Conservation (phyloP, 257 asterid genomes). For the Paraleonurus japonicus region DNA sequence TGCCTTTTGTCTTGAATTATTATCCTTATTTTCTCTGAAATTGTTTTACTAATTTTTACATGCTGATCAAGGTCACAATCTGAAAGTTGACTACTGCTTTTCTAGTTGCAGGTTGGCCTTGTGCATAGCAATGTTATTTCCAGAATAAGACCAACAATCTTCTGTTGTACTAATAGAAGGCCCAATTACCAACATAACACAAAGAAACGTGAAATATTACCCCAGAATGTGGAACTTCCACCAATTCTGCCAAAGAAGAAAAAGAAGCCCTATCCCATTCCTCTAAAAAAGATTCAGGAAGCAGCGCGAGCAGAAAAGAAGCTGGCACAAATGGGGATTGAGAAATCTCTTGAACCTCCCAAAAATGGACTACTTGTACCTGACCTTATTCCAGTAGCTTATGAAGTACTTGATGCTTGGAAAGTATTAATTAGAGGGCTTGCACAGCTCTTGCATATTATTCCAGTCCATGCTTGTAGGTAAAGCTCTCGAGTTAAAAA, state of each 20-base stretch:
- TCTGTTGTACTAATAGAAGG: constrained; percentile 41
- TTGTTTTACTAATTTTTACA: background rate
- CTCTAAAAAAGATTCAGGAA: constrained; percentile 65
- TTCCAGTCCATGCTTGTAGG: constrained; percentile 94
- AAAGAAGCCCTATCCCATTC: constrained; percentile 88
- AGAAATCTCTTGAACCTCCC: constrained; percentile 87
- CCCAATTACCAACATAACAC: constrained; percentile 30
- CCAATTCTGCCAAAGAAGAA: constrained; percentile 65
- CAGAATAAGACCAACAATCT: constrained; percentile 34
- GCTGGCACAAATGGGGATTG: constrained; percentile 83
- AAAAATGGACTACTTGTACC: constrained; percentile 74
- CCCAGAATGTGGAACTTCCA: constrained; percentile 86
- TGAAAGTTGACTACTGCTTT: constrained; percentile 31
- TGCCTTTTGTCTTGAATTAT: constrained; percentile 9
- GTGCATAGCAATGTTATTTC: constrained; percentile 21
- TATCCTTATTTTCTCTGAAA: constrained; percentile 4
- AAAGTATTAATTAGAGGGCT: constrained; percentile 75
- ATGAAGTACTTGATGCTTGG: constrained; percentile 76
- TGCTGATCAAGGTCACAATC: background rate
- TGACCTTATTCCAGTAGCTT: constrained; percentile 68
- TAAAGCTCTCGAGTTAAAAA: constrained; percentile 31
- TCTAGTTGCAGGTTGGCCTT: constrained; percentile 50
- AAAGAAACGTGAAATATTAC: constrained; percentile 42
- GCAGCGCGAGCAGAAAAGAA: constrained; percentile 81
- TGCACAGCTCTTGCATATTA: constrained; percentile 60